Evolutionary conservation across 169 alveolate genomes (phyloP).

Genomic region (Plasmodium coatneyi): DNA sequence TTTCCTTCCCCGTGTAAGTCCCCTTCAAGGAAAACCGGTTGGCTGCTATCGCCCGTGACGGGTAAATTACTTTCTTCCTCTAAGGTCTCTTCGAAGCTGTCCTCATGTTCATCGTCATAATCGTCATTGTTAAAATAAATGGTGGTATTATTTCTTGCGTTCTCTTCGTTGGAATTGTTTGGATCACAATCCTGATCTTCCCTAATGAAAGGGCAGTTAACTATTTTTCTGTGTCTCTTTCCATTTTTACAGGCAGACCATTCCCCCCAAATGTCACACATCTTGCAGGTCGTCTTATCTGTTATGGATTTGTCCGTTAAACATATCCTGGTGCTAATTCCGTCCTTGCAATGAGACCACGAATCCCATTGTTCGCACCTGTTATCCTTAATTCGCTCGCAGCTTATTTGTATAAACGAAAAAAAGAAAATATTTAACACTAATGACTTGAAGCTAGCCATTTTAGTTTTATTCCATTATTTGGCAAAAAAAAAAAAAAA

Average conservation of each 20-base stretch:
- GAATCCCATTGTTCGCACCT: constrained; percentile 27
- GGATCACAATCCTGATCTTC: constrained; percentile 34
- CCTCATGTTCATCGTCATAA: neutral
- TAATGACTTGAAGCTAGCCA: neutral
- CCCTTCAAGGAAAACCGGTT: neutral
- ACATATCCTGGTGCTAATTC: constrained; percentile 13
- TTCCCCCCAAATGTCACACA: constrained; percentile 32
- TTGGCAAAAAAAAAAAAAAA: neutral
- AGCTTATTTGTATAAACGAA: neutral
- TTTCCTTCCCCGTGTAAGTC: neutral
- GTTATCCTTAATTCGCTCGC: neutral
- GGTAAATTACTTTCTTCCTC: neutral
- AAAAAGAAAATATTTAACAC: neutral
- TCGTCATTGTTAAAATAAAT: neutral
- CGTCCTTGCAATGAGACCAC: constrained; percentile 28
- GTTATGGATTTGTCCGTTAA: neutral
- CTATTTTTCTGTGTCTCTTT: constrained; percentile 7
- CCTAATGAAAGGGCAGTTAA: constrained; percentile 35
- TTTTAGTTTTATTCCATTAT: constrained; percentile 38
- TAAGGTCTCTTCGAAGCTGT: neutral
- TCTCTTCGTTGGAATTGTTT: neutral
- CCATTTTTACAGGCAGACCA: constrained; percentile 54
- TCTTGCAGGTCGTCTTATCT: neutral
- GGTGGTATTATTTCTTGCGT: neutral
- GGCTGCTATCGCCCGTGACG: neutral